Evolutionary conservation across 805 yeast species (phyloP).

Genomic region (Candida vaughaniae): DNA sequence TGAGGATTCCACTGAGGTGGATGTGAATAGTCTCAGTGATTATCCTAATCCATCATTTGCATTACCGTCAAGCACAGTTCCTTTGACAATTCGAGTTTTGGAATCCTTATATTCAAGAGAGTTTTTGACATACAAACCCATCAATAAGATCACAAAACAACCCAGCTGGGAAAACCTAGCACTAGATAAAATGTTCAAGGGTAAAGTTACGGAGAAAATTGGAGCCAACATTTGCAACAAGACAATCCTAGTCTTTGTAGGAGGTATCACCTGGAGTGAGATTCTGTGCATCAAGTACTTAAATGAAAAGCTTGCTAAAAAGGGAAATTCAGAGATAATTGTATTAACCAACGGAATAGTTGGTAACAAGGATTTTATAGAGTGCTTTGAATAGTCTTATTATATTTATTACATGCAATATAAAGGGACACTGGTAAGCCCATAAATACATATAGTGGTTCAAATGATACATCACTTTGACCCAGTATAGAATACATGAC

Average conservation of each 20-base stretch:
- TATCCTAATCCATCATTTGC: conserved; percentile 59
- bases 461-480: too few relatives aligned
- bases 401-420: too few relatives aligned
- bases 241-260: conserved; percentile 58
- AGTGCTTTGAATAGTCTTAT: background rate
- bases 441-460: too few relatives aligned
- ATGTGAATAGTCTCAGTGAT: conserved; percentile 9
- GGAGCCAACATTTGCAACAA: conserved; percentile 16
- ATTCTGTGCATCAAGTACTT: conserved; percentile 66
- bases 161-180: conserved; percentile 48
- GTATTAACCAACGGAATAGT: conserved; percentile 47
- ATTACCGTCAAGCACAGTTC: conserved; percentile 76
- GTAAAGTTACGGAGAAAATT: conserved; percentile 36
- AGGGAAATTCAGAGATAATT: conserved; percentile 33
- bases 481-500: too few relatives aligned
- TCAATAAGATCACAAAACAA: conserved; percentile 31
- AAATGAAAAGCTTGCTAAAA: conserved; percentile 40
- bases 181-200: conserved; percentile 40
- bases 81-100: conserved; percentile 66
- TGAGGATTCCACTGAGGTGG: conserved; percentile 21
- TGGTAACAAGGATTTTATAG: conserved; percentile 28
- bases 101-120: conserved; percentile 66
- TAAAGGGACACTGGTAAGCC: too few relatives aligned
- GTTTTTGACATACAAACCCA: conserved; percentile 43
- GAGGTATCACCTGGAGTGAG: conserved; percentile 88